Base-by-base conservation (phyloP, 768 basidiomycete genomes). In the Asterophora parasitica region DNA sequence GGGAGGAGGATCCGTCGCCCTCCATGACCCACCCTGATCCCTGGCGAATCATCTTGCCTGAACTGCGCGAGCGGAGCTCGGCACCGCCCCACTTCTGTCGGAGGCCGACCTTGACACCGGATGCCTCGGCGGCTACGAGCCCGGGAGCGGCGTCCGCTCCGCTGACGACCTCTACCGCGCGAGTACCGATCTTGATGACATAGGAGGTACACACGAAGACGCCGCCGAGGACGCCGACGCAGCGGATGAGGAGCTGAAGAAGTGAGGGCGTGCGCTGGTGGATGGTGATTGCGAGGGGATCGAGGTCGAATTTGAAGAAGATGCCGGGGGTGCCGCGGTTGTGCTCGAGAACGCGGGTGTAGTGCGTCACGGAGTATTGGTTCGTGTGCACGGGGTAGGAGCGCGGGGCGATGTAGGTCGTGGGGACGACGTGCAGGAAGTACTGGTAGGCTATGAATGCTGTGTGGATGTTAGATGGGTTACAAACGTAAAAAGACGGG, bases 251-350 rank as follows among this genome's bases (percentile, higher is more conserved):
- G 45, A 99, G 78, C 54, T 94, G 87, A 3, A 85, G 59, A 42
- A 99, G 68, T 1, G 80, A 74, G 0, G 87, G 92, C 15, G 95
- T 97, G 13, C 92, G 81, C 67, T 98, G 93, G 58, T 88, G 79
- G 45, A 97, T 82, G 0, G 82, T 85, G 50, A 98, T 75, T 17
- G 79, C 74, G 67, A 98, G 77, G 0, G 94, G 92, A 61, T 99
- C 95, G 31, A 97, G 69, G 49, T 99, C 94, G 63, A 92, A 97
- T 67, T 97, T 96, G 85, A 97, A 96, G 75, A 95, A 97, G 62
- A 98, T 95, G 12, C 90, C 94, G 0, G 95, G 95, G 0, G 91
- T 85, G 6, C 88, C 90, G 12, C 73, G 68, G 53, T 88, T 81
- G 60, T 90, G 87, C 15, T 80, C 70, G 2, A 96, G 70, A 12